These are phyloP conservation scores for Diaporthe aspalathi DNA, from an alignment of 2,329 filamentous ascomycete species.

Conservation along the genomic window DNA sequence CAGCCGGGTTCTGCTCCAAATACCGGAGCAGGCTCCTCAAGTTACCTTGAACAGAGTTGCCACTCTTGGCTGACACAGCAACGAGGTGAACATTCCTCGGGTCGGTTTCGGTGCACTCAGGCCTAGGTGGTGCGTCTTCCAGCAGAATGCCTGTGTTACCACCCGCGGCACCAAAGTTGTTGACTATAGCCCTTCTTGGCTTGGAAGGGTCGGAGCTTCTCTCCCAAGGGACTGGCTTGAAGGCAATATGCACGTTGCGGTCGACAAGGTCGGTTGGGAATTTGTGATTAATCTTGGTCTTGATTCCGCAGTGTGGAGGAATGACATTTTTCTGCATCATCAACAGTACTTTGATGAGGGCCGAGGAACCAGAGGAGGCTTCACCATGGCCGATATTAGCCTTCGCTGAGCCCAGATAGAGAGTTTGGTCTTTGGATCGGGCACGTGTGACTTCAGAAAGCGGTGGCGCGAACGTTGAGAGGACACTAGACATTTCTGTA, in stretches of 20 bases:
- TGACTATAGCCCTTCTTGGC: slow-evolving; percentile 63
- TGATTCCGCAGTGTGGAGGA: slow-evolving; percentile 42
- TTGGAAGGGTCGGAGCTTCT: slow-evolving; percentile 49
- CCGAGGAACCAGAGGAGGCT: slow-evolving; percentile 37
- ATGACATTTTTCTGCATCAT: slow-evolving; percentile 40
- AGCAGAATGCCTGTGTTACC: slow-evolving; percentile 76
- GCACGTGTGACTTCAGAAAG: slow-evolving; percentile 48
- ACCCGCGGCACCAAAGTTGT: slow-evolving; percentile 54
- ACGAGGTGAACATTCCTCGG: slow-evolving; percentile 67
- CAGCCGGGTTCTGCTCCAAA: slow-evolving; percentile 62
- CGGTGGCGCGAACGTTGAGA: slow-evolving; percentile 62
- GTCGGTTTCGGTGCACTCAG: slow-evolving; percentile 49
- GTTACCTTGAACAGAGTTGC: slow-evolving; percentile 67
- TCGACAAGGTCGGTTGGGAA: slow-evolving; percentile 43
- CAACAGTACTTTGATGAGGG: slow-evolving; percentile 42
- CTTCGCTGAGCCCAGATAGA: slow-evolving; percentile 73
- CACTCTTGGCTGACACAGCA: slow-evolving; percentile 65
- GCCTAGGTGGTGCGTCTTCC: slow-evolving; percentile 62
- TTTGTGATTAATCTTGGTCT: slow-evolving; percentile 39
- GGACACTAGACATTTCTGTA: slow-evolving; percentile 83
- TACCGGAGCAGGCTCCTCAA: slow-evolving; percentile 64
- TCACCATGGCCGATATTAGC: slow-evolving; percentile 38
- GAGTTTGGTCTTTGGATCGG: slow-evolving; percentile 53
- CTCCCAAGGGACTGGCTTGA: slow-evolving; percentile 64
- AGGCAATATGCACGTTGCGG: slow-evolving; percentile 23